Percentiles rank a stretch among this genome's conserved stretches.
Evolutionary conservation across 2,329 filamentous ascomycete species (phyloP).

Genomic region (Penicillium sp.): DNA sequence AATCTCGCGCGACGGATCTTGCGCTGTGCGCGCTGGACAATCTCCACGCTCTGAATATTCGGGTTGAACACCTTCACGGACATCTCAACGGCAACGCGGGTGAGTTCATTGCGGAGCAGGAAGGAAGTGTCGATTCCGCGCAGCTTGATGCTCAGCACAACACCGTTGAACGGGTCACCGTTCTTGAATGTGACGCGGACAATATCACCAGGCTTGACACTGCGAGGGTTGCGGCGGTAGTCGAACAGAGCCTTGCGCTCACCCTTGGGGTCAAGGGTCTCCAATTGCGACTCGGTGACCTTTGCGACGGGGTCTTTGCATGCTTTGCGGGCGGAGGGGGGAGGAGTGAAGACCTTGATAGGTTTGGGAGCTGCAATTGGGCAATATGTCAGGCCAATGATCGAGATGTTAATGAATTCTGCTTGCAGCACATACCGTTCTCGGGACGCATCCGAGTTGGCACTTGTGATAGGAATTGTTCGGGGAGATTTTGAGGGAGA

Average conservation of each 20-base stretch:
- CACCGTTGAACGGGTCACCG: conserved; percentile 86
- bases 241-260: conserved; percentile 81
- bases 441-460: conserved; percentile 42
- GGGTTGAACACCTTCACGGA: conserved; percentile 96
- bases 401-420: neutral
- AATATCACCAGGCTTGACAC: conserved; percentile 83
- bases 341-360: conserved; percentile 57
- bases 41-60: conserved; percentile 85
- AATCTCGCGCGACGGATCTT: conserved; percentile 82
- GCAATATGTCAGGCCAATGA: conserved; percentile 5
- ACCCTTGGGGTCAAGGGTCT: conserved; percentile 79
- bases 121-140: conserved; percentile 89
- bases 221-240: conserved; percentile 69
- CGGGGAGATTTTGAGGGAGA: conserved; percentile 45
- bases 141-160: conserved; percentile 82
- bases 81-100: conserved; percentile 89
- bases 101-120: conserved; percentile 81
- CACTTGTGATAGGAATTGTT: conserved; percentile 47
- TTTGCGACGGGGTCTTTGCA: conserved; percentile 66
- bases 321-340: conserved; percentile 35
- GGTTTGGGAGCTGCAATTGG: conserved; percentile 45
- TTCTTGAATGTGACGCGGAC: conserved; percentile 83
- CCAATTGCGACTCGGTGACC: conserved; percentile 69
- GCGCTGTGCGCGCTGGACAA: conserved; percentile 84
- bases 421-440: conserved; percentile 32